phyloP scores from a whole-genome alignment of 2,329 filamentous ascomycete species.

The Sporothrix mexicana region DNA sequence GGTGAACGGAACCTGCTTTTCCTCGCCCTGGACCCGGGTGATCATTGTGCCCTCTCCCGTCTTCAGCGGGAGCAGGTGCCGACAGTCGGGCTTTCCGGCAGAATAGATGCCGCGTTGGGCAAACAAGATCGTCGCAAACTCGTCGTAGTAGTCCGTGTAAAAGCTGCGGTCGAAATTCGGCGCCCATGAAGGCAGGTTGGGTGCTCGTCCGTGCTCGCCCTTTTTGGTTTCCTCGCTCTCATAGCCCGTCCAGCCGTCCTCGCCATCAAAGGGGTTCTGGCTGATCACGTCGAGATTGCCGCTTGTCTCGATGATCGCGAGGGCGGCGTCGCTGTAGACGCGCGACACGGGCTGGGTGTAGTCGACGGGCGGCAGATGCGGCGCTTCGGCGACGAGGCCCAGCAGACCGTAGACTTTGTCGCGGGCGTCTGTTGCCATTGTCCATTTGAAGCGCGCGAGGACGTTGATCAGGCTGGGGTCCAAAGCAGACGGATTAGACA shows the following conservation, averaged over 20 bases:
- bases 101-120: slow-evolving; percentile 34
- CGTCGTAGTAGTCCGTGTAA: slow-evolving; percentile 30
- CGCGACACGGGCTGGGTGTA: slow-evolving; percentile 26
- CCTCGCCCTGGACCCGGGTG: neutral
- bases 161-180: slow-evolving; percentile 34
- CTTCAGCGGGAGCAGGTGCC: neutral
- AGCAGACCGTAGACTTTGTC: slow-evolving; percentile 36
- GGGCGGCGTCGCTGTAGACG: slow-evolving; percentile 31
- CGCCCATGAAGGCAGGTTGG: slow-evolving; percentile 32
- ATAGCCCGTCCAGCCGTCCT: neutral
- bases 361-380: slow-evolving; percentile 25
- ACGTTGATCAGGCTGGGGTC: slow-evolving; percentile 33
- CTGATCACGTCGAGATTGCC: slow-evolving; percentile 32
- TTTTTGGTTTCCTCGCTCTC: neutral
- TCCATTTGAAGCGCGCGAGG: slow-evolving; percentile 32
- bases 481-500: neutral
- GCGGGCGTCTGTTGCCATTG: slow-evolving; percentile 31
- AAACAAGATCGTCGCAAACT: slow-evolving; percentile 32
- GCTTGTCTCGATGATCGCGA: slow-evolving; percentile 31
- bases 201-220: slow-evolving; percentile 17
- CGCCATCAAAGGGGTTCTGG: slow-evolving; percentile 31
- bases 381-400: slow-evolving; percentile 30
- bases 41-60: neutral
- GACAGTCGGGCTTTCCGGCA: slow-evolving; percentile 26
- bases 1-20: neutral